Base-by-base conservation (phyloP, 106 monocot genomes). In the Xerophyta viscosa region DNA sequence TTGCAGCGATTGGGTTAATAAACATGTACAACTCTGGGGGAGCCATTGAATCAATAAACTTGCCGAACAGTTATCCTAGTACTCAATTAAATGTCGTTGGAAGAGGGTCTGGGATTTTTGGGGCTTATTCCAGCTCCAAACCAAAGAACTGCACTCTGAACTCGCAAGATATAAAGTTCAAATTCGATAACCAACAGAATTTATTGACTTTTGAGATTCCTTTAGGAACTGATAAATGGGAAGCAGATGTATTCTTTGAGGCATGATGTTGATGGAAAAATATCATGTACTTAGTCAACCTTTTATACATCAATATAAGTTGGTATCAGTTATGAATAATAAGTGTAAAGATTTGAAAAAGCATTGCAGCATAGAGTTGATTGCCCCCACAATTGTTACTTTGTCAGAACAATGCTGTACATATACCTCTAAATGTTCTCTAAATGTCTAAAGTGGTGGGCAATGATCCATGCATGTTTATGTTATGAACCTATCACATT, bases 21-120 rank as follows among this genome's bases (percentile, higher is more conserved):
- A 71, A 71, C 3, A 77, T 77, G 77, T 71, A 56, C 36, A 77
- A 71, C 33, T 77, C 71, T 28, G 76, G 76, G 42, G 76, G 76
- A 54, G 64, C 76, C 20, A 24, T 77, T 25, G 54, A 70, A 54
- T 58, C 21, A 10, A 31, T 70, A 3, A 54, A 64, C 3, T 65
- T 39, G 27, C 6, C 19, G 8, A 19, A 31, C 1, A 27, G 54
- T 14, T 25, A 33, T 27, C 25, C 61, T 42, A 21, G 31, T 15
- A 13, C 22, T 19, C 47, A 11, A 19, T 50, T 70, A 36, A 60
- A 20, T 20, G 37, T 76, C 20, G 50, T 42, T 60, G 76, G 76
- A 8, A 65, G 43, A 70, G 70, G 70, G 27, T 56, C 70, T 26
- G 76, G 76, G 23, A 53, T 50, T 20, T 77, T 77, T 37, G 70